Base-by-base conservation (phyloP, 208 protist species). In the Trypanosoma rangeli region DNA sequence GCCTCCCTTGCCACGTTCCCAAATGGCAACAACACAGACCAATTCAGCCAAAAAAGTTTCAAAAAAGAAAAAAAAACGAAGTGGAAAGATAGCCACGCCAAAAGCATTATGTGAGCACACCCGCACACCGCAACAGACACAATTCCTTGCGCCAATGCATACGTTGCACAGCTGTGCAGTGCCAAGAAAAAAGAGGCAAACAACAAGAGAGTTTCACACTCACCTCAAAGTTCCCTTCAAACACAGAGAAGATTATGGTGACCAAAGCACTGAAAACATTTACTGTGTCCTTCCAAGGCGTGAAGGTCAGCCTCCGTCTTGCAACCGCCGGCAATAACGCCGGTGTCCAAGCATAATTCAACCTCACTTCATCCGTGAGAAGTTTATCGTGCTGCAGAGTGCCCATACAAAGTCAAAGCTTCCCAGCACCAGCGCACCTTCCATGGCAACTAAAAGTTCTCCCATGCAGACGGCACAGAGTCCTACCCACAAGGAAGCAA, bases 401-500 rank as follows among this genome's bases (percentile, higher is more conserved):
- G 13, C 13, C 13, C 42, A 46, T 10, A 1, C 13, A 5, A 1
- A 46, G 42, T 5, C 2, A 46, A 10, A 46, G 42, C 12, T 46
- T 5, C 3, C 42, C 8, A 1, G 5, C 42, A 10, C 42, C 42
- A 46, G 15, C 42, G 1, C 12, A 1, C 42, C 12, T 46, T 46
- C 42, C 15, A 18, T 46, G 42, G 42, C 42, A 46, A 46, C 37
- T 13, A 13, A 10, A 42, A 10, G 4, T 26, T 26, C 15, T 16
- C n/a, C n/a, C 48, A 53, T 16, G 20, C 48, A 53, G n/a, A 28
- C 20, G 22, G 26, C 5, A 0, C 50, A 24, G 50, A 55, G 9
- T 22, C 48, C 10, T n/a, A 22, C 24, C n/a, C 20, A 52, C 13
- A 76, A 29, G 16, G 48, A 58, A 42, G 59, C 5, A 73, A 63